phyloP scores from a whole-genome alignment of 306 rosid species.

The Quercus gilva region DNA sequence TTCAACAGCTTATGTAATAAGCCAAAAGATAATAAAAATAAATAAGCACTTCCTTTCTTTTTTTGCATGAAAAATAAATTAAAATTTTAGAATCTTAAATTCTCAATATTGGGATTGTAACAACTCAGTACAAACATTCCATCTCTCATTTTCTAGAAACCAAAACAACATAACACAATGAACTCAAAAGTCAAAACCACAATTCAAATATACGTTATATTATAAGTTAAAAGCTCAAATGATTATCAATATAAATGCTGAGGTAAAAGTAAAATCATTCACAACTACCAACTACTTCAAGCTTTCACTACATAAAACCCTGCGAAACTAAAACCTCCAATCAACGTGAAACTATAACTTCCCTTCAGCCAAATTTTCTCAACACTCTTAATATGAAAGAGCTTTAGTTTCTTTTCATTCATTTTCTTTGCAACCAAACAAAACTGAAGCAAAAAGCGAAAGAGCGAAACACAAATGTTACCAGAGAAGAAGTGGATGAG shows the following conservation, averaged over 20 bases:
- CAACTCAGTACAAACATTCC: background rate
- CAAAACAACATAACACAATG: background rate
- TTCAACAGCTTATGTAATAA: background rate
- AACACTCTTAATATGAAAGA: background rate
- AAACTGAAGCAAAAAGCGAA: background rate
- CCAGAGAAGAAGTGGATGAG: constrained; percentile 62
- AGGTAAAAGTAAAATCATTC: too few species aligned
- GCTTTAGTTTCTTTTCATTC: background rate
- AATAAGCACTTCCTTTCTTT: too few species aligned
- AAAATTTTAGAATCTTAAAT: too few species aligned
- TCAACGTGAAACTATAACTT: background rate
- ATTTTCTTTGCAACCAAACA: background rate
- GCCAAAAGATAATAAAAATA: too few species aligned
- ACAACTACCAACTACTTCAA: background rate
- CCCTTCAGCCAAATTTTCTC: background rate
- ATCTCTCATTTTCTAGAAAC: background rate
- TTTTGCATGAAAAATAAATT: too few species aligned
- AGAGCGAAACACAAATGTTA: background rate
- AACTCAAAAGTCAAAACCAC: too few species aligned
- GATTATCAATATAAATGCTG: background rate
- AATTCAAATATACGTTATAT: too few species aligned
- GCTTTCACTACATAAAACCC: background rate
- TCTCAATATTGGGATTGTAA: too few species aligned
- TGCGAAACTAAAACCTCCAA: background rate
- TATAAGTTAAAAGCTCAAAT: background rate